Evolutionary conservation across 768 basidiomycete genomes (phyloP), one percentile per base, ranked within the genome.

Genomic region (Trichaptum fuscoviolaceum): DNA sequence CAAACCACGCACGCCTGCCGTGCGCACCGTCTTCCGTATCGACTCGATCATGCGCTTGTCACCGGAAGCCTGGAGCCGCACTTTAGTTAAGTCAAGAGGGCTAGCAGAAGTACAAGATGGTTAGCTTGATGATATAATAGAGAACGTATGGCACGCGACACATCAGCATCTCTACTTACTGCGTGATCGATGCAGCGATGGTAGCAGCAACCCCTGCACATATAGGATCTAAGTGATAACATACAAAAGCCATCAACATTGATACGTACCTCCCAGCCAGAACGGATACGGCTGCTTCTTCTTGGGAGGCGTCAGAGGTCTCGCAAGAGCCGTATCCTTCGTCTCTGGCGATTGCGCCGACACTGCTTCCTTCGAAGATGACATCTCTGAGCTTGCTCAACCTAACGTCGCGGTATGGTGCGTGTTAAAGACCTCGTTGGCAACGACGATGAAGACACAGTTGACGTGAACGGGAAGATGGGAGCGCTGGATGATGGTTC

Each of bases 11-110:
- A 80, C 77, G 83, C 93, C 93, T 62, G 90, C 91, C 7, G 89
- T 92, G 73, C 84, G 81, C 65, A 93, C 81, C 0, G 94, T 96
- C 83, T 95, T 95, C 75, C 83, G 81, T 7, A 96, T 82, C 68
- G 89, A 91, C 74, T 87, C 79, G 74, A 95, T 79, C 94, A 96
- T 95, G 65, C 90, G 85, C 77, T 93, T 95, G 80, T 96, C 94
- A 57, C 93, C 94, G 0, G 92, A 92, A 5, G 94, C 93, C 76
- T 96, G 94, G 67, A 96, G 80, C 65, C 94, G 85, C 74, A 95
- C 92, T 82, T 96, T 96, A 26, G 94, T 96, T 65, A 96, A 82
- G 80, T 95, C 92, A 62, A 95, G 80, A 30, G 93, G 92, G 75
- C 90, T 91, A 65, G n/a, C 15, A 18, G 24, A 5, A 25, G 12